phyloP scores from a whole-genome alignment of 2,329 filamentous ascomycete genomes.

The Aureobasidium uvarum region DNA sequence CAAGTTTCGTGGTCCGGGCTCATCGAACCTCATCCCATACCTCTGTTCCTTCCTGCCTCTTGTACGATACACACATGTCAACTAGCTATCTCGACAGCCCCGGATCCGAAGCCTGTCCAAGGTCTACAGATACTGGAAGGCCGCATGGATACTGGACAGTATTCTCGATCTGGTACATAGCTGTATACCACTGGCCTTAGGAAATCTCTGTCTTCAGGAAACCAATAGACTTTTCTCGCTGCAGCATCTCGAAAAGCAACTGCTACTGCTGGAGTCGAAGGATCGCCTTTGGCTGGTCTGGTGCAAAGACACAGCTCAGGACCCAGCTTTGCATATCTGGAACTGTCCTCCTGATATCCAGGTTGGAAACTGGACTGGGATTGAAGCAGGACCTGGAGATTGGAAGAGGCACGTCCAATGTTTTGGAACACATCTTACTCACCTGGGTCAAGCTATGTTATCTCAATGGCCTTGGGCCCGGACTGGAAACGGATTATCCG shows the following conservation, averaged over 20 bases:
- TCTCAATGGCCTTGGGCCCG: background rate
- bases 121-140: no score
- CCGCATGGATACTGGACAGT: background rate
- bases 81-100: no score
- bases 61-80: background rate
- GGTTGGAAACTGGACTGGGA: background rate
- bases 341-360: background rate
- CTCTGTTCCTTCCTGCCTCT: background rate
- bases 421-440: background rate
- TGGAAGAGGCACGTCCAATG: background rate
- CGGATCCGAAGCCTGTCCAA: no score
- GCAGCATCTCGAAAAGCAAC: background rate
- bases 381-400: background rate
- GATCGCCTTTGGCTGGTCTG: background rate
- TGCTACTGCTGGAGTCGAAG: background rate
- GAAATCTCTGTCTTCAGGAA: background rate
- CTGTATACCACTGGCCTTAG: background rate
- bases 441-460: background rate
- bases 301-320: background rate
- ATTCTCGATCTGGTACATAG: background rate
- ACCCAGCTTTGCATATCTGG: background rate
- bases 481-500: background rate
- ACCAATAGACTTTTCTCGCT: background rate
- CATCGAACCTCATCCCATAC: constrained; percentile 2
- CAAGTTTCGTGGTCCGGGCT: constrained; percentile 16